Evolutionary conservation across 1,139 yeast species (phyloP).

Genomic region (Pichiaceae sp.): DNA sequence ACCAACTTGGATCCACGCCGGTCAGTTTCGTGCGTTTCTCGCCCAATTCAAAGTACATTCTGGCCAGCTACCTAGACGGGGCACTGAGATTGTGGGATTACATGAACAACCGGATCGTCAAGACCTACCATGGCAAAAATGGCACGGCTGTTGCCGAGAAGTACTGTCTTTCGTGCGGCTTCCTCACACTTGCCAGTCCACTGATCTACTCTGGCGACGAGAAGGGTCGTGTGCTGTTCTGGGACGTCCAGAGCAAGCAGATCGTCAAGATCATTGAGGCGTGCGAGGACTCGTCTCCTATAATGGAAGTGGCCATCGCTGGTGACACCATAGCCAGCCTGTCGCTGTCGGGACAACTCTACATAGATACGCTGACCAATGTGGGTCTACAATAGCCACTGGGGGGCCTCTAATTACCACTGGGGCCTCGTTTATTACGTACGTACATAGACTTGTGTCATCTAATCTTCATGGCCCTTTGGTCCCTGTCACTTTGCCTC

Average conservation of each 20-base stretch:
- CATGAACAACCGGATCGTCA: constrained; percentile 66
- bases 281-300: constrained; percentile 17
- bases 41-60: constrained; percentile 74
- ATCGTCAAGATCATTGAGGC: constrained; percentile 12
- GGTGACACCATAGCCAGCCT: constrained; percentile 37
- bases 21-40: constrained; percentile 66
- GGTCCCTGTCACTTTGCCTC: too few relatives aligned
- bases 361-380: background rate
- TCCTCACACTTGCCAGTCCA: constrained; percentile 25
- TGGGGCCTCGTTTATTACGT: too few relatives aligned
- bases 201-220: constrained; percentile 64
- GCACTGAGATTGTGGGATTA: constrained; percentile 75
- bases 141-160: constrained; percentile 32
- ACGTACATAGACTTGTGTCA: too few relatives aligned
- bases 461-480: too few relatives aligned
- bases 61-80: constrained; percentile 80
- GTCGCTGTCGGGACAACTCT: constrained; percentile 32
- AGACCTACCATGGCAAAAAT: constrained; percentile 49
- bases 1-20: constrained; percentile 61
- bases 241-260: constrained; percentile 68
- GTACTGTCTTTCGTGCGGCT: constrained; percentile 40
- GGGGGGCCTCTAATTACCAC: too few relatives aligned
- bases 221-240: constrained; percentile 47
- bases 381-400: background rate
- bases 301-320: constrained; percentile 39